phyloP scores from a whole-genome alignment of 495 filamentous ascomycete genomes.

The Cercophora newfieldiana region DNA sequence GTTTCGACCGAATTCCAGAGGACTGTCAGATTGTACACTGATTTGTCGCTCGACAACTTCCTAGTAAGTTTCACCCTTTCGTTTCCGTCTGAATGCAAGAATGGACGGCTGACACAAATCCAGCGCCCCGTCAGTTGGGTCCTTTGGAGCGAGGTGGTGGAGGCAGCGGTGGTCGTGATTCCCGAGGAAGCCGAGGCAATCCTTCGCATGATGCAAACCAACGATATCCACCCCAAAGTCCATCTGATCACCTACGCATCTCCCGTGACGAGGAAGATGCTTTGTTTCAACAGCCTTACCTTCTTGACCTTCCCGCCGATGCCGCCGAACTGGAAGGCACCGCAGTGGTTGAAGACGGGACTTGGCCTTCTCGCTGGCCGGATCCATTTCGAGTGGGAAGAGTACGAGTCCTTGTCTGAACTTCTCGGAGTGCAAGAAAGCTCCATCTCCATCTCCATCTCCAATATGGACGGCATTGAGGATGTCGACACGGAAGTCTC shows the following conservation, averaged over 20 bases:
- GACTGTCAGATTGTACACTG: slow-evolving; percentile 23
- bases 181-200: slow-evolving; percentile 56
- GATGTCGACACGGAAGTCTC: not conserved
- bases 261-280: slow-evolving; percentile 54
- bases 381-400: slow-evolving; percentile 54
- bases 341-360: slow-evolving; percentile 51
- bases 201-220: slow-evolving; percentile 33
- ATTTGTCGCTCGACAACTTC: slow-evolving; percentile 32
- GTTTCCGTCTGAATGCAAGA: too few relatives aligned
- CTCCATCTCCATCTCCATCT: slow-evolving; percentile 12
- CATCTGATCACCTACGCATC: slow-evolving; percentile 53
- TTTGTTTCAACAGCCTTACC: slow-evolving; percentile 49
- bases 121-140: slow-evolving; percentile 45
- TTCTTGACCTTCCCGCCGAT: slow-evolving; percentile 51
- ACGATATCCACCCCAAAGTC: slow-evolving; percentile 18
- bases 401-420: slow-evolving; percentile 31
- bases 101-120: too few relatives aligned
- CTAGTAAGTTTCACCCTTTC: too few relatives aligned
- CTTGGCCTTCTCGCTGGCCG: slow-evolving; percentile 56
- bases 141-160: slow-evolving; percentile 31
- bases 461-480: not conserved
- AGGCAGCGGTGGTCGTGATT: slow-evolving; percentile 52
- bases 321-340: slow-evolving; percentile 37
- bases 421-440: slow-evolving; percentile 26
- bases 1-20: slow-evolving; percentile 39